Base-by-base conservation (phyloP, 106 monocot genomes). In the Agapanthus africanus region DNA sequence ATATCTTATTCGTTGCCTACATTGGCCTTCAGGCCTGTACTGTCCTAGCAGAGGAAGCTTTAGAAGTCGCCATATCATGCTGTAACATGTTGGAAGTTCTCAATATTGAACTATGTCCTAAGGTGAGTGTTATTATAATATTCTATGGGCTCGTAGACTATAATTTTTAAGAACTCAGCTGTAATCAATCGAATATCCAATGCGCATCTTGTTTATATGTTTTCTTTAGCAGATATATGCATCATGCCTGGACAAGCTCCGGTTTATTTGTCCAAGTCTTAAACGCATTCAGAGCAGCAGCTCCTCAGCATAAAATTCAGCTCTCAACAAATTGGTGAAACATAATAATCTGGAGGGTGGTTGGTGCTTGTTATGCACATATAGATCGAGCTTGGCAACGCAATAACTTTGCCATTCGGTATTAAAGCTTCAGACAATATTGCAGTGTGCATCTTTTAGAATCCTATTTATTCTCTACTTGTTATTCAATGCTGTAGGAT, bases 21-120 rank as follows among this genome's bases (percentile, higher is more conserved):
- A 4, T n/a, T 60, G 19, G 19, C 14, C 64, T 52, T 38, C 65
- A 90, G 90, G 82, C 79, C 37, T 90, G 85, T 33, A 80, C 52
- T 28, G 83, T 85, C 77, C 77, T 90, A 59, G 57, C 47, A 50
- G 80, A 80, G 63, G 80, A 80, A 67, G 80, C 67, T 66, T 11
- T 90, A 65, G 78, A 73, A 72, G 75, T 72, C 57, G 90, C 85
- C 0, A 76, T 90, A 77, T 85, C 83, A 35, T 68, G 30, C 10
- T 90, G 90, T 68, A 44, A 59, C n/a, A 57, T 73, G 72, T 73
- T 83, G 82, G 85, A 90, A 61, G 68, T 59, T 38, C 83, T 83
- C 22, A 86, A 80, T 54, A 36, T 90, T 15, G 65, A 63, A 23
- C 75, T 71, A 26, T 85, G 80, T 63, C 69, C 77, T 35, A 90